These are phyloP conservation scores for Pythium apleroticum DNA, from an alignment of 352 stramenopile species.

Conservation along the genomic window DNA sequence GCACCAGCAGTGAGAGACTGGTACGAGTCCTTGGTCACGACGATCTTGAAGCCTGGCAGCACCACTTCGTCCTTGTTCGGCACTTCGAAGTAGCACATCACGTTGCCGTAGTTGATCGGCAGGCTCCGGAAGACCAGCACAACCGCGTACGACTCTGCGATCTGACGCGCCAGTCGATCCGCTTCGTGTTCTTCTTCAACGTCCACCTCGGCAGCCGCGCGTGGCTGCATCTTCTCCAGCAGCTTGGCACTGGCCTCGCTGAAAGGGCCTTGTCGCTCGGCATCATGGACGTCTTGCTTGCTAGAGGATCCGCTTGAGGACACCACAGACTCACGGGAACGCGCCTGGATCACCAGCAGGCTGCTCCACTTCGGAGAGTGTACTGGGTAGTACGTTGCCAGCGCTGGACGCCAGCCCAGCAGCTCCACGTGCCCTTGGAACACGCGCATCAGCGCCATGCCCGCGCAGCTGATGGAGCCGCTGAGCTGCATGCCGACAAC, in stretches of 20 bases:
- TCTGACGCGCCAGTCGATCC: constrained; percentile 60
- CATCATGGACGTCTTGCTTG: constrained; percentile 30
- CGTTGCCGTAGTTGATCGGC: constrained; percentile 64
- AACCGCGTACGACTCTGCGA: constrained; percentile 60
- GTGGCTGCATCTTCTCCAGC: constrained; percentile 45
- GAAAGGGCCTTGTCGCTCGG: constrained; percentile 58
- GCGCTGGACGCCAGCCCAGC: constrained; percentile 62
- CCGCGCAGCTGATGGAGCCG: constrained; percentile 62
- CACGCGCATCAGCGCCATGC: constrained; percentile 73
- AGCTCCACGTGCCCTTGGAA: constrained; percentile 79
- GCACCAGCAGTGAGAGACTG: constrained; percentile 10
- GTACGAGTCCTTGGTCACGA: constrained; percentile 48
- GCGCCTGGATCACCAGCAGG: constrained; percentile 54
- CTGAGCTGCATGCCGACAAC: constrained; percentile 58
- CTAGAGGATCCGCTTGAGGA: constrained; percentile 12
- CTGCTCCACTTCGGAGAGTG: constrained; percentile 85
- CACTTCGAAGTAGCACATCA: constrained; percentile 76
- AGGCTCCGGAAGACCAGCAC: constrained; percentile 74
- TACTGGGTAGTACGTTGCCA: constrained; percentile 77
- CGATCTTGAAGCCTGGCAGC: constrained; percentile 83
- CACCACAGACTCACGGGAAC: constrained; percentile 27
- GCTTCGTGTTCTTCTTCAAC: constrained; percentile 74
- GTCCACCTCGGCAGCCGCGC: constrained; percentile 22
- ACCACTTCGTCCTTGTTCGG: constrained; percentile 34
- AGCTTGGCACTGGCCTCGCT: constrained; percentile 42